Evolutionary conservation across 192 early-diverging fungal species (phyloP).

Genomic region (Obelidium mucronatum): DNA sequence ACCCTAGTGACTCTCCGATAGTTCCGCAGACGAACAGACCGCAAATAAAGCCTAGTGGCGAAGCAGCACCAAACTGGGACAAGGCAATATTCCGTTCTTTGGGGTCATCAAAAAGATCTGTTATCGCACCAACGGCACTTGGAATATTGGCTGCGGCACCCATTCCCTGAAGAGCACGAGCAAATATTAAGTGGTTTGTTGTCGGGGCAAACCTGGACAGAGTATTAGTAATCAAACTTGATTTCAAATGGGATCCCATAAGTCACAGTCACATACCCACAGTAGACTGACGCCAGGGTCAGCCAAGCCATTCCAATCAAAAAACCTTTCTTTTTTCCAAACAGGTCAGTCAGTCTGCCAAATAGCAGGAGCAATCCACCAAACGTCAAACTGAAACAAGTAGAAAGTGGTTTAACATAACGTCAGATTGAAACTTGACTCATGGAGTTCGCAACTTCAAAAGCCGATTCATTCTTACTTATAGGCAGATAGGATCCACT

Average conservation of each 20-base stretch:
- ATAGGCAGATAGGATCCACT: slow-evolving; percentile 18
- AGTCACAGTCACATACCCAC: background rate
- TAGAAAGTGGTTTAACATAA: no score
- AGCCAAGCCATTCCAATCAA: slow-evolving; percentile 37
- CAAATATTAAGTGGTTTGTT: slow-evolving; percentile 46
- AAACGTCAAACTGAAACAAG: slow-evolving; percentile 40
- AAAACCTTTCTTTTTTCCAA: slow-evolving; percentile 39
- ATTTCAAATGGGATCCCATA: background rate
- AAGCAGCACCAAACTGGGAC: slow-evolving; percentile 35
- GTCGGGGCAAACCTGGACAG: slow-evolving; percentile 37
- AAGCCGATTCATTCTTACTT: background rate
- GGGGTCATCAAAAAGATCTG: slow-evolving; percentile 32
- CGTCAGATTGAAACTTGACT: no score
- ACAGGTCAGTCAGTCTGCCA: slow-evolving; percentile 41
- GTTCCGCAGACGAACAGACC: slow-evolving; percentile 40
- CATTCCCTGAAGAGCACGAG: slow-evolving; percentile 41
- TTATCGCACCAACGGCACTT: slow-evolving; percentile 38
- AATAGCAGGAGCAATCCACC: slow-evolving; percentile 42
- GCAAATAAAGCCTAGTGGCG: slow-evolving; percentile 35
- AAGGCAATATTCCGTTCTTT: slow-evolving; percentile 34
- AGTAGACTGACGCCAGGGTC: background rate
- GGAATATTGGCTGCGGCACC: slow-evolving; percentile 42
- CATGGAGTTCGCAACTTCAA: background rate
- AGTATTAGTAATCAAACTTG: slow-evolving; percentile 33
- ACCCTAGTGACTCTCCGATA: slow-evolving; percentile 32